Base-by-base conservation (phyloP, 768 basidiomycete genomes). In the Jaapia argillacea region DNA sequence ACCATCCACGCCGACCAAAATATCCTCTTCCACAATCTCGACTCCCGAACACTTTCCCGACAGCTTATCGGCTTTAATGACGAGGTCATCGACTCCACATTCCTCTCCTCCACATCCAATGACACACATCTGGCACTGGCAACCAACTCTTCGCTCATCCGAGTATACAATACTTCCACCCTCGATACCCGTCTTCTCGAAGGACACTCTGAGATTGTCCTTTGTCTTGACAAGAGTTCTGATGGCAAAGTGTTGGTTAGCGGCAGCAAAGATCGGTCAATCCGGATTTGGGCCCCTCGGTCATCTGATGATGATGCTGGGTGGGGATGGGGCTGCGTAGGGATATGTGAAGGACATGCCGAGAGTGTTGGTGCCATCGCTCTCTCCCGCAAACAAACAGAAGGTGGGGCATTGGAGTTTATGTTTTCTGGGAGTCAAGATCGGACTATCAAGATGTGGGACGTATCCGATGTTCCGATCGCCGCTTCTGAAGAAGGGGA, bases 371-470 rank as follows among this genome's bases (percentile, higher is more conserved):
- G 94, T 6, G 89, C 94, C 2, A 66, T 98, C 43, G 82, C 88
- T 2, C 66, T 97, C 58, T 80, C 88, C n/a, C 74, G 81, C 22
- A 70, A 70, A 51, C 53, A 54, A 21, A 65, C 57, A 16, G 59
- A 59, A 14, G 52, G 47, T 6, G 49, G 50, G 22, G 58, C 56
- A 41, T 64, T 68, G 40, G 69, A 69, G 31, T 94, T 96, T 64
- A 68, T 93, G 71, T 86, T 97, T 58, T 96, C 92, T 12, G 96
- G 94, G 24, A 89, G 86, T 58, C 94, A 98, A 62, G 96, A 99
- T 60, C 79, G 89, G 35, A 98, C 96, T 3, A 86, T 97, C 59
- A 99, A 99, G 63, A 85, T 98, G 80, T 99, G 96, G 96, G 91
- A 98, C 61, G 58, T 98, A n/a, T 66, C 74, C 1, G 57, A 64